A percentile compares a stretch with the other conserved stretches of the same genome.
These are phyloP conservation scores for Colletotrichum chrysophilum DNA, from an alignment of 2,329 filamentous ascomycete species.

Conservation along the genomic window DNA sequence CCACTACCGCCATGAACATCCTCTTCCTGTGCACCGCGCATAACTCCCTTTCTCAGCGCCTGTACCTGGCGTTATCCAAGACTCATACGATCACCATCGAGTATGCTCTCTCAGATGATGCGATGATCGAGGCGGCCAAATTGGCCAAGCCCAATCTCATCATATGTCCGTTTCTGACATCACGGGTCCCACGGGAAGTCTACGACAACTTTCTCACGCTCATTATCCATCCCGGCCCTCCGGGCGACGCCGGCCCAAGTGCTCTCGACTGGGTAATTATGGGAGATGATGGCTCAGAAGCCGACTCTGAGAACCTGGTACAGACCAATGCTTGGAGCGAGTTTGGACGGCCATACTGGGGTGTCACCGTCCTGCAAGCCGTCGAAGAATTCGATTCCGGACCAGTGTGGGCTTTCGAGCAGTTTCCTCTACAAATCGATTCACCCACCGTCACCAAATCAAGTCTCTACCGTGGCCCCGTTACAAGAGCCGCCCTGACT, in stretches of 20 bases:
- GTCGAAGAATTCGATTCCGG: slow-evolving; percentile 46
- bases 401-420: slow-evolving; percentile 48
- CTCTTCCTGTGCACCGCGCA: slow-evolving; percentile 50
- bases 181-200: slow-evolving; percentile 38
- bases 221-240: slow-evolving; percentile 46
- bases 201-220: slow-evolving; percentile 42
- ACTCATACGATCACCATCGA: slow-evolving; percentile 43
- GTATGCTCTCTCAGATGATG: slow-evolving; percentile 36
- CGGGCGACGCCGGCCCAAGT: slow-evolving; percentile 45
- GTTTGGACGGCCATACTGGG: slow-evolving; percentile 43
- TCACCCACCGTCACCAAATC: slow-evolving; percentile 43
- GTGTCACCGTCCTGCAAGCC: slow-evolving; percentile 43
- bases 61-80: slow-evolving; percentile 38
- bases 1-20: slow-evolving; percentile 39
- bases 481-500: slow-evolving; percentile 41
- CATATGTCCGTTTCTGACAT: slow-evolving; percentile 47
- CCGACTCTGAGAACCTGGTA: slow-evolving; percentile 33
- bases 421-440: slow-evolving; percentile 45
- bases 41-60: slow-evolving; percentile 46
- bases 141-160: slow-evolving; percentile 42
- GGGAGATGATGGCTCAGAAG: slow-evolving; percentile 43
- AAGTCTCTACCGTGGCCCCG: slow-evolving; percentile 41
- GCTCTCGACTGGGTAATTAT: slow-evolving; percentile 47
- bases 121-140: slow-evolving; percentile 42
- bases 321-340: slow-evolving; percentile 26